Evolutionary conservation across 2,329 filamentous ascomycete genomes (phyloP).

Genomic region (Biscogniauxia mediterranea): DNA sequence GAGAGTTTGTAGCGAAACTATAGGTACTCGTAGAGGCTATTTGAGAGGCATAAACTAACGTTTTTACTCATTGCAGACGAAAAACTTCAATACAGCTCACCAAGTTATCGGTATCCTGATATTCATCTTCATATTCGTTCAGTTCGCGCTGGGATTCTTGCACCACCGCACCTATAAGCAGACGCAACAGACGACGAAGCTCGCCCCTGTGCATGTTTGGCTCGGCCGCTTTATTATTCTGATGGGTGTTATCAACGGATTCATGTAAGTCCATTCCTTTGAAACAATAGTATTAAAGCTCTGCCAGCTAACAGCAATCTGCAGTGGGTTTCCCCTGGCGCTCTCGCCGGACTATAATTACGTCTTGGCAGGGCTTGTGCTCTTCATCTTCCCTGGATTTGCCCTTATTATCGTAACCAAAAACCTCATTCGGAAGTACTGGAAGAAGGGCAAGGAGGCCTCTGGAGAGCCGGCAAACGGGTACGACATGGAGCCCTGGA

Average conservation of each 20-base stretch:
- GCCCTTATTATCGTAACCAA: constrained; percentile 37
- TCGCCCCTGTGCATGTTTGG: constrained; percentile 56
- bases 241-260: constrained; percentile 55
- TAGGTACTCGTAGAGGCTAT: neutral
- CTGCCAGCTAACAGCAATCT: neutral
- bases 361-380: constrained; percentile 47
- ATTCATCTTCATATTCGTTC: constrained; percentile 48
- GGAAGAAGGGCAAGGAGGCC: constrained; percentile 27
- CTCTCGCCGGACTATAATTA: constrained; percentile 46
- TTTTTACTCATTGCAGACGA: constrained; percentile 40
- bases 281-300: neutral
- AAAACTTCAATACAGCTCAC: constrained; percentile 51
- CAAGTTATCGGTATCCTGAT: constrained; percentile 59
- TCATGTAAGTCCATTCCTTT: constrained; percentile 44
- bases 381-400: constrained; percentile 43
- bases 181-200: constrained; percentile 47
- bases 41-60: constrained; percentile 9
- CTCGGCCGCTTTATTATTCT: constrained; percentile 53
- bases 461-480: constrained; percentile 19
- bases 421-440: constrained; percentile 32
- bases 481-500: constrained; percentile 30
- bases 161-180: constrained; percentile 54
- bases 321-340: constrained; percentile 57
- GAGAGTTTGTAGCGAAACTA: neutral
- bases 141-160: constrained; percentile 54